Conservation (phyloP, 176 grass and related monocot genomes). For the Thalia dealbata region DNA sequence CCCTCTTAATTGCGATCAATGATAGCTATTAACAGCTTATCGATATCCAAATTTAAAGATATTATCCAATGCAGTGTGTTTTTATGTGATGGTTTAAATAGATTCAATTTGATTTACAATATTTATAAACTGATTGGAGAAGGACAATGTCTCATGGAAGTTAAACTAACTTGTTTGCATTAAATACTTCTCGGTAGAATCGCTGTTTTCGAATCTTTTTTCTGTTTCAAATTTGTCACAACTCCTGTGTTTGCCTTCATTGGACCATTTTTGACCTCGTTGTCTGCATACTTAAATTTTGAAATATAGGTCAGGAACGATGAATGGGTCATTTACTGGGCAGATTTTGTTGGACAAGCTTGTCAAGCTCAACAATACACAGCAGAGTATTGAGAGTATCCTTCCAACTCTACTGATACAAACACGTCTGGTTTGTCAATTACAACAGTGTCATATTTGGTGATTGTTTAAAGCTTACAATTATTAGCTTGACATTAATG, state of each 20-base stretch:
- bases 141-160: neutral
- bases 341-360: conserved; percentile 14
- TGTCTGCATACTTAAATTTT: neutral
- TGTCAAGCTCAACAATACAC: conserved; percentile 8
- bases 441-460: neutral
- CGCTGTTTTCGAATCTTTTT: neutral
- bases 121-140: neutral
- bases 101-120: neutral
- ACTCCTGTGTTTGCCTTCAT: neutral
- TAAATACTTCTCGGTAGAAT: too few relatives aligned
- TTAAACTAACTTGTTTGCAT: too few relatives aligned
- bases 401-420: neutral
- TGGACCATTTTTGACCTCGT: neutral
- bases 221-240: neutral
- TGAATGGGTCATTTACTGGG: conserved; percentile 5
- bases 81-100: neutral
- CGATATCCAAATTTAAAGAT: too few relatives aligned
- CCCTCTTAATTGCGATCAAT: too few relatives aligned
- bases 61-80: neutral
- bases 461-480: neutral
- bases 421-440: neutral
- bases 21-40: too few relatives aligned
- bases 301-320: conserved; percentile 2
- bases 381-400: conserved; percentile 17
- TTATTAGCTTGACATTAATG: neutral